These are phyloP conservation scores for Letharia lupina DNA, from an alignment of 495 filamentous ascomycete species.

Conservation along the genomic window DNA sequence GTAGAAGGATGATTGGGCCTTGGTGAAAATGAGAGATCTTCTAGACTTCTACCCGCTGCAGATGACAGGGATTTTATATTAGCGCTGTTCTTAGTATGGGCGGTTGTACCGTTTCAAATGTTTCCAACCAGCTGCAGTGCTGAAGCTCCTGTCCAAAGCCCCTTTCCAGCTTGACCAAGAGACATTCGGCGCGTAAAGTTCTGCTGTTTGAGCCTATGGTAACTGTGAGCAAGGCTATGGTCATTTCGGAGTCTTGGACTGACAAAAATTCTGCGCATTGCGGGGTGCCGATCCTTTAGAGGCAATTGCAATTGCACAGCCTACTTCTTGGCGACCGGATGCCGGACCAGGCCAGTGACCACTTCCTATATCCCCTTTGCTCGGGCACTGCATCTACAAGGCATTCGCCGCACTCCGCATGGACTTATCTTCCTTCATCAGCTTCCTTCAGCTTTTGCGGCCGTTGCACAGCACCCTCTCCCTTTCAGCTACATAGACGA, in stretches of 20 bases:
- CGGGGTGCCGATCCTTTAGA: neutral
- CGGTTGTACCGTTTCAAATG: neutral
- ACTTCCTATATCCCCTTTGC: neutral
- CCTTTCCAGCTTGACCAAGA: neutral
- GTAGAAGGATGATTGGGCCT: neutral
- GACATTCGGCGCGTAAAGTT: neutral
- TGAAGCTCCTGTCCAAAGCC: neutral
- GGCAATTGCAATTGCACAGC: conserved; percentile 3
- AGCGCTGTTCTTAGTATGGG: neutral
- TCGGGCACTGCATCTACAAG: neutral
- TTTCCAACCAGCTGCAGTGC: too few species aligned
- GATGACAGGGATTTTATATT: neutral
- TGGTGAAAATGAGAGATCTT: neutral
- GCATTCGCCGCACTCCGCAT: neutral
- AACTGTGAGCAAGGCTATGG: neutral
- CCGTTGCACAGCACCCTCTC: neutral
- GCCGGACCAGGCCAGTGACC: neutral
- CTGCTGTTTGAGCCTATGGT: neutral
- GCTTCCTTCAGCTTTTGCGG: neutral
- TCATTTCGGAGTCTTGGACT: neutral
- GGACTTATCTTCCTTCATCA: neutral
- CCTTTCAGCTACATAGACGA: neutral
- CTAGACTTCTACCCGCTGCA: neutral
- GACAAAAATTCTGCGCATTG: neutral
- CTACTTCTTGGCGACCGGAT: conserved; percentile 2